Base-by-base conservation (phyloP, 2,329 filamentous ascomycete genomes). In the Fusarium haematococcum region DNA sequence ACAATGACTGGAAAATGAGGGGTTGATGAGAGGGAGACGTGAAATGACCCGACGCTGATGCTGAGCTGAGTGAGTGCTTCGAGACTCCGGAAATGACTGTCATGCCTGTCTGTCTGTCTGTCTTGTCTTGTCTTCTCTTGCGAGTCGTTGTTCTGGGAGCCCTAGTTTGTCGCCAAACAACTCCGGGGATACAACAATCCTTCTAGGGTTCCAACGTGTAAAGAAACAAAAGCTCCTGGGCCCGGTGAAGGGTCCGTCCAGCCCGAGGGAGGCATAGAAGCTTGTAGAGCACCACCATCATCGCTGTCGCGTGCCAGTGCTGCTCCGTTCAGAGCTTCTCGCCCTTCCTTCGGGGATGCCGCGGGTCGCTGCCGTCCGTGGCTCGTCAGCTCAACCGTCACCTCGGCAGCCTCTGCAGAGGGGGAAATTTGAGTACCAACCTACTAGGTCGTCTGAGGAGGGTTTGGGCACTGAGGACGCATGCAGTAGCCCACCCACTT, bases 401-500 rank as follows among this genome's bases (percentile, higher is more conserved):
- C 50, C 32, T 57, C n/a, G 58, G 48, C 27, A 33, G 60, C n/a
- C 54, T 45, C 37, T 11, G 18, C 16, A 20, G 66, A 65, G 74
- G 69, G 65, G 66, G 63, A 30, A 70, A 68, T 52, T 23, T 52
- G 58, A 72, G 69, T 66, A 78, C 77, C 48, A 66, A 79, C 77
- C 74, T 76, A 76, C 74, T 78, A 78, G 33, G 74, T 68, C 18
- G 69, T 57, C 60, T 65, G 70, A 59, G 71, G 73, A 52, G 80
- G 80, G 27, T 82, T 81, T 20, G 79, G 80, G 67, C 82, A 83
- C 58, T 73, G 41, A 43, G 78, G 41, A 25, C 80, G 80, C 11
- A 70, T 64, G 73, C 82, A 84, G 57, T 79, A 79, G 25, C 81
- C 82, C 45, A 80, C 77, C 80, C 80, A 84, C 2, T 27, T 75